Evolutionary conservation across 1,284 basidiomycete genomes (phyloP).

Genomic region (Cerioporus squamosus): DNA sequence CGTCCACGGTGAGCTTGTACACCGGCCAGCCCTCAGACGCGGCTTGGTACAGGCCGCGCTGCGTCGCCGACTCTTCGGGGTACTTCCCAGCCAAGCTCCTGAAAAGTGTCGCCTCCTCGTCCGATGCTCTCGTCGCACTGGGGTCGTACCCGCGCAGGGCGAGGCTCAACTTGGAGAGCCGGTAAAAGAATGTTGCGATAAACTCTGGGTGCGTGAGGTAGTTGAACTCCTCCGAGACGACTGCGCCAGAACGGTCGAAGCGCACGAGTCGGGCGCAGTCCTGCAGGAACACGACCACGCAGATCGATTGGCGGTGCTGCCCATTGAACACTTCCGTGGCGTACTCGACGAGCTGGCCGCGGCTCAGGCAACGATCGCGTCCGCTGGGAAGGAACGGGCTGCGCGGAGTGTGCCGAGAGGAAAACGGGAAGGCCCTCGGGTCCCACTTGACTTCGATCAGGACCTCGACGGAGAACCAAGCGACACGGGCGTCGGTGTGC

Average conservation of each 20-base stretch:
- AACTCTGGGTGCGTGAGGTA: conserved; percentile 8
- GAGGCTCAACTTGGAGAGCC: conserved; percentile 5
- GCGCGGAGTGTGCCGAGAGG: too few relatives aligned
- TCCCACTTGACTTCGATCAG: too few relatives aligned
- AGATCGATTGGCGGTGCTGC: background rate
- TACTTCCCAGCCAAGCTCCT: background rate
- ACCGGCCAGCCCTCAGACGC: background rate
- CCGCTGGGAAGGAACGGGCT: too few relatives aligned
- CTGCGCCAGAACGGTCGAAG: background rate
- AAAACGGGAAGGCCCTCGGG: too few relatives aligned
- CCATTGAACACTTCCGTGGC: background rate
- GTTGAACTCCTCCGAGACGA: conserved; percentile 8
- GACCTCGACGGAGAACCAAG: too few relatives aligned
- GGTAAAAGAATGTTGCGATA: conserved; percentile 18
- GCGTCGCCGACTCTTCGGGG: background rate
- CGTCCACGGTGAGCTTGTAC: background rate
- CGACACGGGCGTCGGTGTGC: too few relatives aligned
- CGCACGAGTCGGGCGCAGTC: background rate
- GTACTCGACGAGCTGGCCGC: background rate
- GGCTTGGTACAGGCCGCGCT: background rate
- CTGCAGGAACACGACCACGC: background rate
- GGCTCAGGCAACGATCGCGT: too few relatives aligned
- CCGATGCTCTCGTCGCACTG: background rate
- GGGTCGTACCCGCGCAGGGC: conserved; percentile 15
- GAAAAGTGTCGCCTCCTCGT: background rate